Conservation (phyloP, 495 filamentous ascomycete genomes). For the Aspergillus homomorphus region DNA sequence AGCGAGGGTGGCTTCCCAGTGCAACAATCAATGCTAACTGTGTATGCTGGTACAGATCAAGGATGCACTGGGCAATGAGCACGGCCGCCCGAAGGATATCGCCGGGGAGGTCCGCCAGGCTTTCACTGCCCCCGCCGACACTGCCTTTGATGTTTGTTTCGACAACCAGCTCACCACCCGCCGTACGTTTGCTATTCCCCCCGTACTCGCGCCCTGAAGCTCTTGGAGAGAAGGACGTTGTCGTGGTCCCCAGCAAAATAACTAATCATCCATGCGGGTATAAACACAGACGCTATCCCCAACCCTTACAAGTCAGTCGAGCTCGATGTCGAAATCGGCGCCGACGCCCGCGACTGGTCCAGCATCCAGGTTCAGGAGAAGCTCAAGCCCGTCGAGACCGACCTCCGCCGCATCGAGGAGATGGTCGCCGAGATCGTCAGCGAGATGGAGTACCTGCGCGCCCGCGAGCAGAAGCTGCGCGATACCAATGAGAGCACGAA, state of each 20-base stretch:
- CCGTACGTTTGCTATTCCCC: conserved; percentile 51
- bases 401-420: conserved; percentile 90
- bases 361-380: conserved; percentile 96
- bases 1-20: not conserved
- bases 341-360: conserved; percentile 97
- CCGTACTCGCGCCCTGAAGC: not conserved
- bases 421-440: conserved; percentile 74
- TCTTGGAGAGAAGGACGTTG: no score
- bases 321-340: conserved; percentile 97
- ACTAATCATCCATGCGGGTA: not conserved
- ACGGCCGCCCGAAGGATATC: conserved; percentile 85
- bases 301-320: conserved; percentile 78
- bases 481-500: conserved; percentile 99
- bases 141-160: conserved; percentile 96
- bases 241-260: no score
- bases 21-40: conserved; percentile 13
- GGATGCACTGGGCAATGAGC: conserved; percentile 93
- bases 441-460: conserved; percentile 90
- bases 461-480: conserved; percentile 87
- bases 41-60: conserved; percentile 61
- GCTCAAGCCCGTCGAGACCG: conserved; percentile 94
- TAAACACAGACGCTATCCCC: conserved; percentile 31
- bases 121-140: conserved; percentile 92
- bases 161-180: conserved; percentile 69
- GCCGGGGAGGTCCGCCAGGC: conserved; percentile 89